These are phyloP conservation scores for Mortierella sp. DNA, from an alignment of 371 early-diverging fungal species.

Conservation along the genomic window DNA sequence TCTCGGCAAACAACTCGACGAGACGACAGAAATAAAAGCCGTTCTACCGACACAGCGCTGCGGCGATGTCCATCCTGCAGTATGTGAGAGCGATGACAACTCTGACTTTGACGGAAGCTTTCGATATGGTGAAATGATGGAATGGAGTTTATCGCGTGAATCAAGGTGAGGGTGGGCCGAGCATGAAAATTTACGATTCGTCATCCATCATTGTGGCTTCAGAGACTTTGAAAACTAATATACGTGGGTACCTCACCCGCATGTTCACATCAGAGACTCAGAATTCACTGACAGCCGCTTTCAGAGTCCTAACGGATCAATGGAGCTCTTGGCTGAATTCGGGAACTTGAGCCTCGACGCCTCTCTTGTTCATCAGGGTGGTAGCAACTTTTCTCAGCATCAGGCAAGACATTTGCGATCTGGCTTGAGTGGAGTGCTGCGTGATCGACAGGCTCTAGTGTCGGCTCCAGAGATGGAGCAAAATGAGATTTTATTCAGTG, in stretches of 20 bases:
- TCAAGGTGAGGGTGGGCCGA: constrained; percentile 15
- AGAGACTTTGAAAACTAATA: background rate
- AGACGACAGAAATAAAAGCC: background rate
- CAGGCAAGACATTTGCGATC: background rate
- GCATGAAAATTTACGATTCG: no score
- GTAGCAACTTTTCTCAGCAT: background rate
- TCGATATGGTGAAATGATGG: background rate
- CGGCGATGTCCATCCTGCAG: background rate
- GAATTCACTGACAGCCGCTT: constrained; percentile 6
- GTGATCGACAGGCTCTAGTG: background rate
- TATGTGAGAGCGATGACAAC: constrained; percentile 30
- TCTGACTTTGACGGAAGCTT: constrained; percentile 21
- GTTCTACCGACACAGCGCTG: constrained; percentile 10
- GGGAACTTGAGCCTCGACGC: background rate
- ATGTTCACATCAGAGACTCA: constrained; percentile 1
- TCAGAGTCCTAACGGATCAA: constrained; percentile 11
- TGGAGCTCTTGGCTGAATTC: constrained; percentile 3
- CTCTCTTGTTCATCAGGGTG: background rate
- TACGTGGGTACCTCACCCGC: background rate
- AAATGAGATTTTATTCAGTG: background rate
- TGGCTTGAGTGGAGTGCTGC: background rate
- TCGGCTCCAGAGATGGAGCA: background rate
- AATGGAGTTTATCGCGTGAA: constrained; percentile 20
- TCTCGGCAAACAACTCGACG: background rate
- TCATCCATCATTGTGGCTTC: background rate